Percentiles rank a stretch among this genome's conserved stretches.
These are phyloP conservation scores for Corrigiola litoralis DNA, from an alignment of 179 eudicot genomes.

Conservation along the genomic window DNA sequence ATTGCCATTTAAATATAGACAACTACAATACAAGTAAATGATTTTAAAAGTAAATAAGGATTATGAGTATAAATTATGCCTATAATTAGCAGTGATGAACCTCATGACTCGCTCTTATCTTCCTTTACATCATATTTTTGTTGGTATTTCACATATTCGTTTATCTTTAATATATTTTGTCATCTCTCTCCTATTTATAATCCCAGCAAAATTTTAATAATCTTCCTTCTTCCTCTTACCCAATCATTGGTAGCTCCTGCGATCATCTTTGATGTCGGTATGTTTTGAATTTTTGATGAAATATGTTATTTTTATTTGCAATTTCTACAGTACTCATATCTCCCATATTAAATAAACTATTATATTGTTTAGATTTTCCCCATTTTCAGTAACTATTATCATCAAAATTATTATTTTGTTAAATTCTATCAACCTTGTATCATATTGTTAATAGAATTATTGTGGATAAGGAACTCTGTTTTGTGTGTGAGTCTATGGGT, in stretches of 20 bases:
- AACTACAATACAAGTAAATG: no score
- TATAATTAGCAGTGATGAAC: neutral
- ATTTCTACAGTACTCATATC: no score
- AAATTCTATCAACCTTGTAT: no score
- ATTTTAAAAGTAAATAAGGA: no score
- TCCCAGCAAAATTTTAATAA: neutral
- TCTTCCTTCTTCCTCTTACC: constrained; percentile 10
- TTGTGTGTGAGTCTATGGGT: no score
- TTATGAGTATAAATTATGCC: neutral
- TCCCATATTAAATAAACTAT: neutral
- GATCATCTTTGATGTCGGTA: constrained; percentile 29
- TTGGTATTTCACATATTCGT: neutral
- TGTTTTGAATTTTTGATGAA: neutral
- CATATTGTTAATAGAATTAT: no score
- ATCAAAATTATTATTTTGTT: no score
- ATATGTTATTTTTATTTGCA: neutral
- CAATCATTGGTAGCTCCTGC: constrained; percentile 21
- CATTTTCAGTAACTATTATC: no score
- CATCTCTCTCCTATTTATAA: neutral
- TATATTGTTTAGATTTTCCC: no score
- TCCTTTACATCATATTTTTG: constrained; percentile 1
- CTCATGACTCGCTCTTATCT: constrained; percentile 10
- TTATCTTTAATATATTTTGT: neutral
- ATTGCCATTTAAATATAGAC: neutral
- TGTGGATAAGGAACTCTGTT: no score